Evolutionary conservation across 257 asterid genomes (phyloP), one percentile per base, ranked within the genome.

Genomic region (Gentiana straminea): DNA sequence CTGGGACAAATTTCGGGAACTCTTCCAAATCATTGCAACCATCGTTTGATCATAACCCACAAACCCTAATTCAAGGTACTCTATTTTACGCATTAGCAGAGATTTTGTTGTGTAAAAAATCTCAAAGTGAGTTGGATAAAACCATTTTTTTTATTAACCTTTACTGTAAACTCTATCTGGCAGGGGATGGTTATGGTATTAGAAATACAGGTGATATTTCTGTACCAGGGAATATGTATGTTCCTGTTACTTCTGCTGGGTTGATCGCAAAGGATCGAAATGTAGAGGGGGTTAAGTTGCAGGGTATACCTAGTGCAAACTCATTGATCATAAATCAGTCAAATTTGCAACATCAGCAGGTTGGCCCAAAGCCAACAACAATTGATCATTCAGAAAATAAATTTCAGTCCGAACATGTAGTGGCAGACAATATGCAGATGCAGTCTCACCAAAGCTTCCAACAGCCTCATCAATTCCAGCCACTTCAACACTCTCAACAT

Each of bases 111-210:
- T 15, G 50, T 12, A 3, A 33, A 5, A 43, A 55, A 51, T 51
- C 33, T 51, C 13, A 43, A 39, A n/a, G 4, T 10, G 32, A 49
- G 53, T 41, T 43, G 55, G 35, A 52, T 13, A 7, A 45, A 36
- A 2, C 3, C 46, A 2, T 59, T 3, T n/a, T 41, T 33, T 60
- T 58, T 58, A 8, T 54, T 37, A 59, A 60, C 64, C 59, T 65
- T 68, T 60, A 64, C 65, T 46, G 49, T 44, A 50, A 50, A 50
- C 56, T 70, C 63, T 63, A 55, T 72, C 55, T 64, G 65, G 59
- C 92, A 92, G 99, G 91, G 61, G 84, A 88, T 74, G 83, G 80
- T 61, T 80, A 75, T 77, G 94, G 86, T 68, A 64, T 72, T 61
- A 73, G 77, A 41, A 41, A 41, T 63, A 70, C 73, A 57, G 70